Conservation (phyloP, 1,284 basidiomycete species). For the Ganoderma multipileum region DNA sequence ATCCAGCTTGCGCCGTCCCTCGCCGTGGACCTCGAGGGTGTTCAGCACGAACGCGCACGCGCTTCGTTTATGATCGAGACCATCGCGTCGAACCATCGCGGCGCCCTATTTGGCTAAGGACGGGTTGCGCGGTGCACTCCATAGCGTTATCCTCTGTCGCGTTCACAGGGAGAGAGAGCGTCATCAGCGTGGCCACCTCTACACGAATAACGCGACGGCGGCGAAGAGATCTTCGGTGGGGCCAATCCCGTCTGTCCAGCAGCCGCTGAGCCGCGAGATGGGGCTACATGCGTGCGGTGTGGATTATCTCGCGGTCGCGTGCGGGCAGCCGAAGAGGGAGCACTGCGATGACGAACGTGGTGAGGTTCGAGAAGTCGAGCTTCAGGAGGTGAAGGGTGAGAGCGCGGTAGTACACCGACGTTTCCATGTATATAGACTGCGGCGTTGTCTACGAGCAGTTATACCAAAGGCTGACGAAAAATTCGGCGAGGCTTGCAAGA, state of each 20-base stretch:
- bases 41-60: not conserved
- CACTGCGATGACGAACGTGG: not conserved
- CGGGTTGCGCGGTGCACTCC: not conserved
- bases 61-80: not conserved
- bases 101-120: not conserved
- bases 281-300: not conserved
- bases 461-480: too few relatives aligned
- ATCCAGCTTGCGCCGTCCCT: not conserved
- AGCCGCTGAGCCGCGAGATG: too few relatives aligned
- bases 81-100: slow-evolving; percentile 8
- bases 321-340: not conserved
- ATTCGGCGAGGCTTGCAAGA: too few relatives aligned
- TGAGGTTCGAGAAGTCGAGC: too few relatives aligned
- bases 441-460: too few relatives aligned
- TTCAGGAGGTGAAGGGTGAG: too few relatives aligned
- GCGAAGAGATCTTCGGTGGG: not conserved
- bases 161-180: not conserved
- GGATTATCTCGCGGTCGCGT: not conserved
- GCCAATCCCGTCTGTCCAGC: not conserved
- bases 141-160: not conserved
- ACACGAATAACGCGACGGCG: not conserved
- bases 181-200: not conserved
- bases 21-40: not conserved
- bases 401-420: too few relatives aligned
- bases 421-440: too few relatives aligned